Conservation (phyloP, 1,284 basidiomycete species). For the Austroboletus olivaceoglutinosus region DNA sequence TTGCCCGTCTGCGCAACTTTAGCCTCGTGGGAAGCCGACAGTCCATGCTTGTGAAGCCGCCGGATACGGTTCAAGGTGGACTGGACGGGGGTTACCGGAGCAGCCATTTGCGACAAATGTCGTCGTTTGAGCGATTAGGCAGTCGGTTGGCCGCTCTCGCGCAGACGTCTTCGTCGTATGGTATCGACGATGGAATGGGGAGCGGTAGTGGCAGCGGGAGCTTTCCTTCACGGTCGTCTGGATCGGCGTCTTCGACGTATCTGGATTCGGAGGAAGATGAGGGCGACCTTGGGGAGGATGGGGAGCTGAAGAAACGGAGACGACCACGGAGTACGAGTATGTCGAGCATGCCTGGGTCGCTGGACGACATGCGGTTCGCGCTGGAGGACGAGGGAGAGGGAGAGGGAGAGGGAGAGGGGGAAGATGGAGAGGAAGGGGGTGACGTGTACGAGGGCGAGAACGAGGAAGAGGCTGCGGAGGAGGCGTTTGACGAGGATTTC, state of each 20-base stretch:
- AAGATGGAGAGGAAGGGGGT: constrained; percentile 30
- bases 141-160: constrained; percentile 51
- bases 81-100: constrained; percentile 23
- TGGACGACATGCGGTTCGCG: constrained; percentile 58
- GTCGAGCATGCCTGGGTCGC: constrained; percentile 81
- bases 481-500: constrained; percentile 77
- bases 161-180: constrained; percentile 38
- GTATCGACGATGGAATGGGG: constrained; percentile 23
- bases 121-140: constrained; percentile 67
- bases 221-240: constrained; percentile 48
- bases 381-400: constrained; percentile 45
- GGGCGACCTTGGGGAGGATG: constrained; percentile 40
- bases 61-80: constrained; percentile 29
- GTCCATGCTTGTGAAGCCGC: constrained; percentile 32
- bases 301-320: constrained; percentile 38
- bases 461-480: constrained; percentile 55
- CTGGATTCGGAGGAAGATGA: constrained; percentile 63
- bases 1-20: constrained; percentile 81
- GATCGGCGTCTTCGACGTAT: constrained; percentile 46
- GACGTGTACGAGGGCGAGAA: constrained; percentile 37
- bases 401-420: constrained; percentile 30
- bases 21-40: constrained; percentile 62
- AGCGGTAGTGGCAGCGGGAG: constrained; percentile 43
- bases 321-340: constrained; percentile 56
- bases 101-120: constrained; percentile 59